A percentile compares a stretch with the other conserved stretches of the same genome.
phyloP scores from a whole-genome alignment of 768 basidiomycete species.

The Tubosaeta sp. region DNA sequence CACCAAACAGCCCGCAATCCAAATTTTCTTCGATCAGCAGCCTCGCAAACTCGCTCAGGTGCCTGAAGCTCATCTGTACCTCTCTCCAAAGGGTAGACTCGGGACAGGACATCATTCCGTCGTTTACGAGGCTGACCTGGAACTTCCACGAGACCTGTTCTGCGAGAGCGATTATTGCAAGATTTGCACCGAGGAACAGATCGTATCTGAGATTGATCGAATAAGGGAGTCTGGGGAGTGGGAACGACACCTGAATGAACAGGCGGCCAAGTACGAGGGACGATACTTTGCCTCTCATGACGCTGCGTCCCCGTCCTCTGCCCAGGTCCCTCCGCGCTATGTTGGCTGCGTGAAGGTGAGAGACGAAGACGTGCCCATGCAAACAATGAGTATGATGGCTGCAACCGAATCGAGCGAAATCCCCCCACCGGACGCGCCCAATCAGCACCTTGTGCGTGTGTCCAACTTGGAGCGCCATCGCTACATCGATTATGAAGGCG shows the following conservation, averaged over 20 bases:
- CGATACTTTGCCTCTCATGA: neutral
- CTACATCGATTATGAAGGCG: slow-evolving; percentile 2
- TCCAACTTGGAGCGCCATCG: neutral
- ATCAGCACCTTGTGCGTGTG: neutral
- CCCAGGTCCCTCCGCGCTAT: neutral
- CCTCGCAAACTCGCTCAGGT: slow-evolving; percentile 21
- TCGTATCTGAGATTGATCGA: slow-evolving; percentile 13
- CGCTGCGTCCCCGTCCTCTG: neutral
- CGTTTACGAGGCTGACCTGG: slow-evolving; percentile 47
- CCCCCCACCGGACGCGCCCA: neutral
- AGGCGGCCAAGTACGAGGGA: neutral
- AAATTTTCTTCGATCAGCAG: slow-evolving; percentile 21
- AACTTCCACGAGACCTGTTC: slow-evolving; percentile 42
- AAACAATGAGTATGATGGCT: neutral
- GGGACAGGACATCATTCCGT: slow-evolving; percentile 50
- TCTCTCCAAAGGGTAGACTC: slow-evolving; percentile 32
- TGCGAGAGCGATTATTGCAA: slow-evolving; percentile 35
- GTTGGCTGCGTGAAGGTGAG: slow-evolving; percentile 7
- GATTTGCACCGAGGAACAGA: slow-evolving; percentile 35
- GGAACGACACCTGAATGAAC: slow-evolving; percentile 2
- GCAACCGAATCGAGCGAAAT: neutral
- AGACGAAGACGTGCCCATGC: neutral
- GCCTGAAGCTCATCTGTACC: slow-evolving; percentile 46
- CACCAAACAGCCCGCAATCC: slow-evolving; percentile 27
- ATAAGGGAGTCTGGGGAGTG: slow-evolving; percentile 15